phyloP scores from a whole-genome alignment of 192 early-diverging fungal genomes.

The Thoreauomyces humboldtii region DNA sequence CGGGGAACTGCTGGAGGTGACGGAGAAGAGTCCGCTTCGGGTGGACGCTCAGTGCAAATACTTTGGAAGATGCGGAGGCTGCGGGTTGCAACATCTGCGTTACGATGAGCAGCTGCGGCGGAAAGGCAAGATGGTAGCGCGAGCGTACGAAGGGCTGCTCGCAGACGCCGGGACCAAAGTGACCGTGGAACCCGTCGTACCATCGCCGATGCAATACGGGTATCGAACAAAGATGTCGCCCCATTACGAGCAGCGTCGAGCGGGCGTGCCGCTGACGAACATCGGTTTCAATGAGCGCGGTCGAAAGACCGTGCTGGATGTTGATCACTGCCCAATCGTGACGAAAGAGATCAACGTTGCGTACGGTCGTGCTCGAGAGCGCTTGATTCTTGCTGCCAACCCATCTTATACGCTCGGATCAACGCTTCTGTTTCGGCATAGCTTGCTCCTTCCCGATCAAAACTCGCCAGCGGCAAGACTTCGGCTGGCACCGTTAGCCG shows the following conservation, averaged over 20 bases:
- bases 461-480: background rate
- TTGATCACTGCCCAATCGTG: constrained; percentile 65
- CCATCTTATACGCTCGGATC: background rate
- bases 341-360: constrained; percentile 59
- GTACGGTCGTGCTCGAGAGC: background rate
- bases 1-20: constrained; percentile 28
- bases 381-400: background rate
- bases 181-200: constrained; percentile 40
- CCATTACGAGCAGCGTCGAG: constrained; percentile 40
- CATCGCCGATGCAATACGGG: constrained; percentile 54
- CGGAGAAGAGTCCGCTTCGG: background rate
- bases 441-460: background rate
- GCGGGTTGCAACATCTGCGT: constrained; percentile 59
- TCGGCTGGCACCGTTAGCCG: background rate
- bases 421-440: constrained; percentile 7
- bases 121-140: constrained; percentile 56
- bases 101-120: constrained; percentile 59
- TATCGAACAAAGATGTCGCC: constrained; percentile 70
- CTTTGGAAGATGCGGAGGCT: constrained; percentile 60
- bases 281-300: constrained; percentile 62
- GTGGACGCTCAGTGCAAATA: constrained; percentile 57
- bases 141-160: constrained; percentile 40
- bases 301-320: constrained; percentile 57
- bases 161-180: constrained; percentile 40
- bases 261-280: constrained; percentile 30